Evolutionary conservation across 768 basidiomycete species (phyloP).

Genomic region (Hysterangium stoloniferum): DNA sequence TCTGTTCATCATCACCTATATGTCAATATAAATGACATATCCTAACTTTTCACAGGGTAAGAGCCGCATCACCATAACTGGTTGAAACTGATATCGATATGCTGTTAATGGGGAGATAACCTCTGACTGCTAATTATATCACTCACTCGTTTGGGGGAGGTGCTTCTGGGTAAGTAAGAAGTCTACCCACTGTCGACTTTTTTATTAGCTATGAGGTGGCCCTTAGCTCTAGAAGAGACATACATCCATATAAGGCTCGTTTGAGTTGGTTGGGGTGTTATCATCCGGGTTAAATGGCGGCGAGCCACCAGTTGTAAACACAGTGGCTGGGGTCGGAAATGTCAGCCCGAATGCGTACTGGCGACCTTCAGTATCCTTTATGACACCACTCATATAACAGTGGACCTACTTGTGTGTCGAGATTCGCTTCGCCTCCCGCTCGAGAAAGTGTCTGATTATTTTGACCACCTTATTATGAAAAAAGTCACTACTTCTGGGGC

Average conservation of each 20-base stretch:
- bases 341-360: conserved; percentile 59
- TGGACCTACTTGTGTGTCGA: conserved; percentile 21
- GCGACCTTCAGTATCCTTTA: neutral
- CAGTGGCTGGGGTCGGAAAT: conserved; percentile 50
- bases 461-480: conserved; percentile 38
- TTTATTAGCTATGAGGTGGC: neutral
- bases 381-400: conserved; percentile 31
- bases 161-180: conserved; percentile 36
- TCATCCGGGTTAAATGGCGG: conserved; percentile 51
- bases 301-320: conserved; percentile 54
- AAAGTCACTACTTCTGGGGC: conserved; percentile 7
- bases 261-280: conserved; percentile 31
- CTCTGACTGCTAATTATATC: neutral
- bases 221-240: neutral
- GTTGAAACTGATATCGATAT: conserved; percentile 55
- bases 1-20: conserved; percentile 54
- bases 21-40: neutral
- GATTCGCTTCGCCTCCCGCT: conserved; percentile 57
- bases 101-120: conserved; percentile 1
- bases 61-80: conserved; percentile 39
- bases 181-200: conserved; percentile 46
- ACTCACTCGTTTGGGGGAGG: conserved; percentile 6
- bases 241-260: conserved; percentile 38
- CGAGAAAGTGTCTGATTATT: conserved; percentile 48
- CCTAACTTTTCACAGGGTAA: too few relatives aligned